Conservation (phyloP, 1,284 basidiomycete species). For the Leccinum laetum region DNA sequence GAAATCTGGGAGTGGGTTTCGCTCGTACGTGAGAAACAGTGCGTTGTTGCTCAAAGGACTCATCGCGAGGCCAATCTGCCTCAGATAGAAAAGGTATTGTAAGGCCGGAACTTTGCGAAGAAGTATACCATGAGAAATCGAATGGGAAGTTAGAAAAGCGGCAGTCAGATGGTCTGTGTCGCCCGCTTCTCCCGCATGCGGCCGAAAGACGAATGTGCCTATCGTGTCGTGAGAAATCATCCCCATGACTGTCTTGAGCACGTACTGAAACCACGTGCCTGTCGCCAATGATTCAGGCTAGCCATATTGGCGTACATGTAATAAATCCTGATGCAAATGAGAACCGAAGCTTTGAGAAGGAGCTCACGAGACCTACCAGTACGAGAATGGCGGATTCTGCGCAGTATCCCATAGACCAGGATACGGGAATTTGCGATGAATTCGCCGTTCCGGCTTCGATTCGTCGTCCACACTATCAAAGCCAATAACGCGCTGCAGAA, state of each 20-base stretch:
- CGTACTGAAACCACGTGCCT: constrained; percentile 88
- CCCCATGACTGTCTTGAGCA: constrained; percentile 13
- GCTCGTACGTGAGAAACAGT: constrained; percentile 94
- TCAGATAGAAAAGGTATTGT: constrained; percentile 94
- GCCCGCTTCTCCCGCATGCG: constrained; percentile 97
- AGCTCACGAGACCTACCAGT: constrained; percentile 61
- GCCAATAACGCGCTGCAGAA: constrained; percentile 94
- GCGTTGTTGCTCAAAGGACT: constrained; percentile 98
- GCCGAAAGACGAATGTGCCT: constrained; percentile 97
- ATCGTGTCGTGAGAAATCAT: constrained; percentile 32
- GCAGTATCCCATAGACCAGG: constrained; percentile 89
- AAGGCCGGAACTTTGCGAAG: constrained; percentile 96
- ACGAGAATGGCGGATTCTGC: constrained; percentile 93
- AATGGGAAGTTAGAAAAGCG: constrained; percentile 95
- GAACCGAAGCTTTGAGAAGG: not conserved
- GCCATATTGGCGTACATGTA: constrained; percentile 98
- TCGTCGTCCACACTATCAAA: constrained; percentile 99
- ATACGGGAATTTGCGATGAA: constrained; percentile 96
- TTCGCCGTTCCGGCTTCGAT: constrained; percentile 89
- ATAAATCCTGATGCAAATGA: constrained; percentile 69
- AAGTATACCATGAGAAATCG: constrained; percentile 98
- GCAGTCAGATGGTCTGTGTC: constrained; percentile 98
- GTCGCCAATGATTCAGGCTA: constrained; percentile 93
- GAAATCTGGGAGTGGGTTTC: constrained; percentile 97
- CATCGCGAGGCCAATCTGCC: constrained; percentile 98